These are phyloP conservation scores for Ottelia alismoides DNA, from an alignment of 106 monocot species.

Conservation along the genomic window DNA sequence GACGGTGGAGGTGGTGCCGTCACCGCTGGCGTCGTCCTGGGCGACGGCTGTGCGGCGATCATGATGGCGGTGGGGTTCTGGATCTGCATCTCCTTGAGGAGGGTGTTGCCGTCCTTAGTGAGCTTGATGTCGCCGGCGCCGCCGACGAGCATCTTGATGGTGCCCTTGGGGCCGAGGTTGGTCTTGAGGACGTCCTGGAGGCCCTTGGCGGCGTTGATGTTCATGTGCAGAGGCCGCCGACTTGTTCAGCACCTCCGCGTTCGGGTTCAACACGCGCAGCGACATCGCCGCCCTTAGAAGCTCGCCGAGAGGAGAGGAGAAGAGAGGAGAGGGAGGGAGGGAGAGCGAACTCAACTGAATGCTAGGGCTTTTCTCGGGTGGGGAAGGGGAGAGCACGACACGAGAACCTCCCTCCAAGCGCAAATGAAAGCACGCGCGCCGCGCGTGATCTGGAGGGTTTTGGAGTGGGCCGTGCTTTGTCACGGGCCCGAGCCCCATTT, in stretches of 20 bases:
- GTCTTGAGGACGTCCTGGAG: conserved; percentile 94
- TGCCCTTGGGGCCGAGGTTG: conserved; percentile 93
- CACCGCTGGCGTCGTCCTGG: conserved; percentile 79
- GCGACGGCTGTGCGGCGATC: conserved; percentile 94
- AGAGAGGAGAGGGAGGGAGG: too few relatives aligned
- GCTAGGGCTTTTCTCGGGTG: too few relatives aligned
- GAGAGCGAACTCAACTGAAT: too few relatives aligned
- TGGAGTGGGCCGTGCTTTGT: too few relatives aligned
- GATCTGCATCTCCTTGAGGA: conserved; percentile 97
- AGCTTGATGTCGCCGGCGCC: conserved; percentile 91
- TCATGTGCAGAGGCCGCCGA: conserved; percentile 94
- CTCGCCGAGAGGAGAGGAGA: too few relatives aligned
- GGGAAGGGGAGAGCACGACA: too few relatives aligned
- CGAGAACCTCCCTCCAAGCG: too few relatives aligned
- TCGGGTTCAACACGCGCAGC: conserved; percentile 73
- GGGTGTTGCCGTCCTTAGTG: conserved; percentile 91
- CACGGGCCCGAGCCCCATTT: too few relatives aligned
- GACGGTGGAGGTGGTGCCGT: conserved; percentile 88
- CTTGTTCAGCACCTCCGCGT: conserved; percentile 94
- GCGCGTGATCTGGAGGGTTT: too few relatives aligned
- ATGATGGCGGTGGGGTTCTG: conserved; percentile 94
- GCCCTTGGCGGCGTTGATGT: conserved; percentile 93
- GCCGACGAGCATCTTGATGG: conserved; percentile 96
- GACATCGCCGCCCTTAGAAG: too few relatives aligned
- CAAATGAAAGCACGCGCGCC: too few relatives aligned